phyloP scores from a whole-genome alignment of 2,329 filamentous ascomycete genomes.

The Fusarium tjaetaba region DNA sequence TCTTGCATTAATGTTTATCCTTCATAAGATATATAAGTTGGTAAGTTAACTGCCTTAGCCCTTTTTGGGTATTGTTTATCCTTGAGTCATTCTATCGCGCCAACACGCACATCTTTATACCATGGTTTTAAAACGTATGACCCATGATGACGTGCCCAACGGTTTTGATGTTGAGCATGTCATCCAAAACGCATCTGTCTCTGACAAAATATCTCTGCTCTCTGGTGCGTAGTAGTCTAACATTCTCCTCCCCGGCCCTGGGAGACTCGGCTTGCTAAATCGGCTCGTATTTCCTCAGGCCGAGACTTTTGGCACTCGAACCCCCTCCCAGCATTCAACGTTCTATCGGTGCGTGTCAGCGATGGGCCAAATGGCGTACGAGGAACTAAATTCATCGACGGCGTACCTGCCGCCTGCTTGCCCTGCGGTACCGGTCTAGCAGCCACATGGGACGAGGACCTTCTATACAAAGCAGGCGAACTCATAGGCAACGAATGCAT shows the following conservation, averaged over 20 bases:
- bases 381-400: too few relatives aligned
- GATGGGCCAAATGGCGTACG: too few relatives aligned
- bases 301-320: background rate
- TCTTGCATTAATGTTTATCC: background rate
- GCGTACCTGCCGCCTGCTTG: too few relatives aligned
- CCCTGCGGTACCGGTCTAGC: too few relatives aligned
- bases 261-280: background rate
- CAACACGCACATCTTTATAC: background rate
- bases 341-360: too few relatives aligned
- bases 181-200: background rate
- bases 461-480: too few relatives aligned
- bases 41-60: background rate
- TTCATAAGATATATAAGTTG: background rate
- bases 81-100: background rate
- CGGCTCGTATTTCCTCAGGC: background rate
- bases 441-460: too few relatives aligned
- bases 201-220: background rate
- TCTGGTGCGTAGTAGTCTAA: accelerated
- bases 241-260: accelerated
- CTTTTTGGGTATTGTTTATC: background rate
- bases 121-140: background rate
- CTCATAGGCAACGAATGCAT: too few relatives aligned
- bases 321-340: too few relatives aligned
- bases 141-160: background rate
- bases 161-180: background rate